Evolutionary conservation across 768 basidiomycete species (phyloP), one percentile per base, ranked within the genome.

Genomic region (Boletus rex-veris): DNA sequence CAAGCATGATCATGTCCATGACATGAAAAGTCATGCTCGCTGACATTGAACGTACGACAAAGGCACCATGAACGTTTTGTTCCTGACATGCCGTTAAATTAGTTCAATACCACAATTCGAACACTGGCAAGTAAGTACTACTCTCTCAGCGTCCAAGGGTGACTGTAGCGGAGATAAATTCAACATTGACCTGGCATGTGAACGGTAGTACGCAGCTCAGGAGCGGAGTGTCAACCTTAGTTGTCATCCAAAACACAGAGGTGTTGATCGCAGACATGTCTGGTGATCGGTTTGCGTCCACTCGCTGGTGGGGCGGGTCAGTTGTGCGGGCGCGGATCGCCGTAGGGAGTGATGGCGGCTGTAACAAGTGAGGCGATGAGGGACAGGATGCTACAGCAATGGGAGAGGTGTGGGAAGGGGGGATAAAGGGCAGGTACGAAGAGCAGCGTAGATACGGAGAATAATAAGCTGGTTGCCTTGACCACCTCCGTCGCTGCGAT

Each of bases 391-490:
- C 11, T 35, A 35, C 33, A 35, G 33, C 12, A 4, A 58, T 59
- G 58, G 52, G 58, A 45, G 48, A 50, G 58, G 30, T 24, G 24
- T 24, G 24, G 24, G 24, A 24, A 24, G 44, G 56, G 59, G 43
- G 28, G 57, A 59, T 55, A 59, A 61, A 60, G 61, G 60, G 57
- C 48, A 53, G 59, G 59, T 56, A 54, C 48, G 16, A 36, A 38
- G 24, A 4, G n/a, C 37, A 36, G 12, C 30, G 21, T 37, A 38
- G 42, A 41, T 46, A 56, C 24, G 52, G 16, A 38, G 47, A 26
- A 52, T 57, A 53, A 63, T 59, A 49, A 56, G n/a, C 44, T 56
- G 59, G 78, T 79, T 79, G 77, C 77, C 78, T 78, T 80, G 78
- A 77, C 77, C 77, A 79, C 78, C 66, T 58, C 59, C 58, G 63